Evolutionary conservation across 2,329 filamentous ascomycete species (phyloP), one percentile per base, ranked within the genome.

Genomic region (Stachybotrys elegans): DNA sequence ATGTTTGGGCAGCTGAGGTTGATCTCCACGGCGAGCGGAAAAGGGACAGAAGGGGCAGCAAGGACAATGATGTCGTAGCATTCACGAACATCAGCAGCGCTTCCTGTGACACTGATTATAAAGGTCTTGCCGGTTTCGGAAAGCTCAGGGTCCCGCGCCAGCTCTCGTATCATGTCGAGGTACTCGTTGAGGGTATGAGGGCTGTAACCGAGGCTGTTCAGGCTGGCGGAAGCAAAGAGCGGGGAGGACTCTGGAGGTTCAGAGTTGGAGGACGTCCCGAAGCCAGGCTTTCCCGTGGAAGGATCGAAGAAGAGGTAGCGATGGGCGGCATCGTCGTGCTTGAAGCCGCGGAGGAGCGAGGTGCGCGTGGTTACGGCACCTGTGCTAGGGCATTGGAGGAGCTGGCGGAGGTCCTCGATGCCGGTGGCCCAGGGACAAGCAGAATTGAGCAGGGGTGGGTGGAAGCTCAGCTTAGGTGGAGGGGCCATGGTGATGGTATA

Each of bases 1-100:
- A 91, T 90, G 55, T 92, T 91, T 0, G 87, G 87, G 53, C 87
- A 91, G 23, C 79, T 85, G 22, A 91, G 76, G 57, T 92, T 92
- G 55, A 91, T 71, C 62, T 92, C 87, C 70, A 90, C 78, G 16
- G 81, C 81, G 1, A 88, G 67, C 2, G 72, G 70, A 51, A 80
- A 62, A 2, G 57, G 51, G n/a, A 72, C 46, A 4, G 69, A 20
- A 21, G 39, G 4, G 58, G 69, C 72, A 48, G 48, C 56, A 38
- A 21, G 46, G 46, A 58, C 60, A 47, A 86, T 73, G 13, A 67
- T 62, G 1, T 51, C 48, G 56, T 85, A 84, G 63, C 80, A 83
- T 44, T 65, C 52, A 0, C 67, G 65, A 0, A 88, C 72, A 11
- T 86, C 79, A 1, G 67, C 57, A 0, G 78, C 73, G 0, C 70